A percentile compares a stretch with the other conserved stretches of the same genome.
Conservation (phyloP, 805 yeast species). For the Kazachstania psychrophila region DNA sequence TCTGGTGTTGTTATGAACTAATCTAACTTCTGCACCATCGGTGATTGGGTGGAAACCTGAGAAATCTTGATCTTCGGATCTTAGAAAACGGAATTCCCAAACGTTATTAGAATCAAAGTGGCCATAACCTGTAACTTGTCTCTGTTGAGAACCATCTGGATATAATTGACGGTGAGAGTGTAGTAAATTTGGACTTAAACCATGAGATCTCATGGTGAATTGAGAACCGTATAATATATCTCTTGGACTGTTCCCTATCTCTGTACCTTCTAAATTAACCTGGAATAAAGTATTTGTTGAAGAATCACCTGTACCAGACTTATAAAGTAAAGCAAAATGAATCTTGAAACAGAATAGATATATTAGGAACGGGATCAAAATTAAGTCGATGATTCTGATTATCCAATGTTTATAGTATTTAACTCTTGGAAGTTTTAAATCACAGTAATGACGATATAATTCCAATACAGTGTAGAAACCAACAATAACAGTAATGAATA, state of each 20-base stretch:
- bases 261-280: conserved; percentile 65
- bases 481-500: conserved; percentile 52
- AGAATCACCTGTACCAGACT: conserved; percentile 89
- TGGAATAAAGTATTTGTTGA: conserved; percentile 86
- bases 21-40: conserved; percentile 54
- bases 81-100: conserved; percentile 50
- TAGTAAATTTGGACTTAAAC: conserved; percentile 61
- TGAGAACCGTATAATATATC: conserved; percentile 49
- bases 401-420: conserved; percentile 59
- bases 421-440: conserved; percentile 20
- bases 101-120: conserved; percentile 67
- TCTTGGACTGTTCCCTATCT: conserved; percentile 60
- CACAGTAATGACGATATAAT: conserved; percentile 36
- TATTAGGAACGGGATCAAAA: conserved; percentile 59
- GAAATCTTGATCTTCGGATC: conserved; percentile 4
- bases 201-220: conserved; percentile 48
- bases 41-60: conserved; percentile 24
- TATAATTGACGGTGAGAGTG: conserved; percentile 67
- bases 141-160: conserved; percentile 72
- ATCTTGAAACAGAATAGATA: conserved; percentile 68
- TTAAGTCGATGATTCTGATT: conserved; percentile 53
- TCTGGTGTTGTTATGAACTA: conserved; percentile 53
- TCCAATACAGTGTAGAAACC: conserved; percentile 54
- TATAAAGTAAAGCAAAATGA: conserved; percentile 67
- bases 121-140: conserved; percentile 72